Conservation (phyloP, 1,284 basidiomycete genomes). For the Anthracocystis panici-leucophaei region DNA sequence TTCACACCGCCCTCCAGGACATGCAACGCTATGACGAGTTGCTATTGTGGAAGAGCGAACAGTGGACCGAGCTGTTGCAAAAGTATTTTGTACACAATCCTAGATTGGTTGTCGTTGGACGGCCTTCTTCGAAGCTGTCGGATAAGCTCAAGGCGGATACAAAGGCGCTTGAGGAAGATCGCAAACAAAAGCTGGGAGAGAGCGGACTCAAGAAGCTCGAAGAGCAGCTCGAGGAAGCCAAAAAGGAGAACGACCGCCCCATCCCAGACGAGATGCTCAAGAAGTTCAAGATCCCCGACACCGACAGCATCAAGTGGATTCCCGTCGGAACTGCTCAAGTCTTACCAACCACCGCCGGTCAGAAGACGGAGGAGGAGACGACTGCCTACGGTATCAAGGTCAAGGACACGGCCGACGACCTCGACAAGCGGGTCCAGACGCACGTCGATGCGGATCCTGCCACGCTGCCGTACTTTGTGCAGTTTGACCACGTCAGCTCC, state of each 20-base stretch:
- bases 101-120: conserved; percentile 77
- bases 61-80: conserved; percentile 85
- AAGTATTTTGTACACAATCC: conserved; percentile 74
- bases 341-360: not conserved
- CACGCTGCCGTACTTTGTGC: conserved; percentile 85
- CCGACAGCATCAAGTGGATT: conserved; percentile 93
- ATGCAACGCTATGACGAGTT: conserved; percentile 77
- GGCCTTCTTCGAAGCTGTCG: conserved; percentile 87
- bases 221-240: conserved; percentile 81
- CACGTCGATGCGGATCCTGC: conserved; percentile 80
- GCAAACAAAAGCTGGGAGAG: conserved; percentile 80
- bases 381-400: conserved; percentile 35
- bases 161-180: conserved; percentile 80
- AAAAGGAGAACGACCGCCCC: conserved; percentile 84
- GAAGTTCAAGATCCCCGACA: conserved; percentile 76
- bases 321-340: conserved; percentile 79
- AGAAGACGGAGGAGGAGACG: conserved; percentile 4
- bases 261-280: conserved; percentile 85
- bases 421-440: conserved; percentile 72
- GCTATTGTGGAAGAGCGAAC: conserved; percentile 78
- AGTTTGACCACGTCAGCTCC: conserved; percentile 82
- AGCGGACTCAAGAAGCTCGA: conserved; percentile 82
- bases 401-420: conserved; percentile 51
- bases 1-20: conserved; percentile 82
- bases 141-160: conserved; percentile 85